These are phyloP conservation scores for Populus tremula DNA, from an alignment of 345 rosid species.

Conservation along the genomic window DNA sequence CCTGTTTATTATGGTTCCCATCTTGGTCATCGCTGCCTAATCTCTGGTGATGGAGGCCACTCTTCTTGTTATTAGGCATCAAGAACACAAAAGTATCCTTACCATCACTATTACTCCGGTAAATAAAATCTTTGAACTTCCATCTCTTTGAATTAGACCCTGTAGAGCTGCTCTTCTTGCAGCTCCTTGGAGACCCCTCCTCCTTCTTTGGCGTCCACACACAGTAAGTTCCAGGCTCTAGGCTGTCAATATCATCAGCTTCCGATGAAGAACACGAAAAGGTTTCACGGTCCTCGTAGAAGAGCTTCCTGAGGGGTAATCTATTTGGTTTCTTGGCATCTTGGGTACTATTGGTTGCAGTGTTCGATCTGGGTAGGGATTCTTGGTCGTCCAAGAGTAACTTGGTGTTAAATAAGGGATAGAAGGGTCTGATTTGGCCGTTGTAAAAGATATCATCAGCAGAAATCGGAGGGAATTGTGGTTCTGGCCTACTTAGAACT, in stretches of 20 bases:
- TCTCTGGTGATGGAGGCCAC: conserved; percentile 13
- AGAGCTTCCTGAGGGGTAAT: conserved; percentile 45
- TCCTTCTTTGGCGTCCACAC: conserved; percentile 59
- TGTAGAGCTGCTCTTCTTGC: conserved; percentile 56
- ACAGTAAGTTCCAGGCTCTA: conserved; percentile 58
- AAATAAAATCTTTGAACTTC: conserved; percentile 54
- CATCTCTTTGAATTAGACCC: conserved; percentile 62
- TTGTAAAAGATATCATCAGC: conserved; percentile 42
- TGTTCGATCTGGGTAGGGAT: background rate
- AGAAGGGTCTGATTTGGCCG: conserved; percentile 52
- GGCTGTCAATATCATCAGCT: conserved; percentile 51
- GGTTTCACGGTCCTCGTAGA: conserved; percentile 57
- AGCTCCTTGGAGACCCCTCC: conserved; percentile 19
- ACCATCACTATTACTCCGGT: conserved; percentile 47
- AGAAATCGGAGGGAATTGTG: conserved; percentile 19
- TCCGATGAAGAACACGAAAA: conserved; percentile 50
- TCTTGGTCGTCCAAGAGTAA: conserved; percentile 4
- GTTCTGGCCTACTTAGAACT: conserved; percentile 12
- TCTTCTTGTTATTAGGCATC: conserved; percentile 23
- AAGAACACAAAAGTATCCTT: conserved; percentile 46
- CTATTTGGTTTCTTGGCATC: conserved; percentile 22
- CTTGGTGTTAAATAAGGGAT: conserved; percentile 35
- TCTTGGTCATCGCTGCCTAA: background rate
- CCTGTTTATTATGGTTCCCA: background rate
- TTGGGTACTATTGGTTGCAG: background rate